A percentile compares a stretch with the other conserved stretches of the same genome.
Conservation (phyloP, 306 rosid species). For the Vigna nakashimae region DNA sequence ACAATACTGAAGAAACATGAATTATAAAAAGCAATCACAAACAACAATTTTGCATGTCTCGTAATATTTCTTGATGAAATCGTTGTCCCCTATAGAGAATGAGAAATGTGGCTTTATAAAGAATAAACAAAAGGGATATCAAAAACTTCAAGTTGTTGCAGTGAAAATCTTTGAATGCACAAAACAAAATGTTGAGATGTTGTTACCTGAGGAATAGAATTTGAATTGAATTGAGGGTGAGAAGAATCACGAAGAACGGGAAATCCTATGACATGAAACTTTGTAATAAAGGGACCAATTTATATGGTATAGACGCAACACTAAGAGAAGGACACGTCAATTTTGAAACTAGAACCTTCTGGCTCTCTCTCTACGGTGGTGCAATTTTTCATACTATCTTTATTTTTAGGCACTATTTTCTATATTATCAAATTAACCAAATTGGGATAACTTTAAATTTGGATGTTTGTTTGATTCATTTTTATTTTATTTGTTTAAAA, state of each 20-base stretch:
- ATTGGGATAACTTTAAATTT: too few species aligned
- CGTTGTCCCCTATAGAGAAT: background rate
- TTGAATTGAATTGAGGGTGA: constrained; percentile 14
- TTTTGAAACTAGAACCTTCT: constrained; percentile 48
- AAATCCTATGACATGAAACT: background rate
- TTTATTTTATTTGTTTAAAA: too few species aligned
- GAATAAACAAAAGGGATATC: background rate
- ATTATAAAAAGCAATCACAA: background rate
- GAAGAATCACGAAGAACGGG: constrained; percentile 11
- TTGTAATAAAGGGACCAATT: background rate
- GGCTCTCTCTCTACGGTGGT: background rate
- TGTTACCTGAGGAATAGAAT: constrained; percentile 30
- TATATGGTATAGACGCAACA: background rate
- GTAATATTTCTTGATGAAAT: background rate
- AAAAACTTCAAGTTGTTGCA: background rate
- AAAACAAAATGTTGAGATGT: background rate
- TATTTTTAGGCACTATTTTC: too few species aligned
- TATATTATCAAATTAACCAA: too few species aligned
- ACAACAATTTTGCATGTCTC: background rate
- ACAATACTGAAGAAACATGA: background rate
- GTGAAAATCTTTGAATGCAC: background rate
- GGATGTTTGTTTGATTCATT: too few species aligned
- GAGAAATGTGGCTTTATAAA: background rate
- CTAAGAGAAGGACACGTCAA: constrained; percentile 40
- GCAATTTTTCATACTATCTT: background rate